Percentiles rank a stretch among this genome's conserved stretches.
Evolutionary conservation across 495 filamentous ascomycete species (phyloP).

Genomic region (Aspergillus indologenus): DNA sequence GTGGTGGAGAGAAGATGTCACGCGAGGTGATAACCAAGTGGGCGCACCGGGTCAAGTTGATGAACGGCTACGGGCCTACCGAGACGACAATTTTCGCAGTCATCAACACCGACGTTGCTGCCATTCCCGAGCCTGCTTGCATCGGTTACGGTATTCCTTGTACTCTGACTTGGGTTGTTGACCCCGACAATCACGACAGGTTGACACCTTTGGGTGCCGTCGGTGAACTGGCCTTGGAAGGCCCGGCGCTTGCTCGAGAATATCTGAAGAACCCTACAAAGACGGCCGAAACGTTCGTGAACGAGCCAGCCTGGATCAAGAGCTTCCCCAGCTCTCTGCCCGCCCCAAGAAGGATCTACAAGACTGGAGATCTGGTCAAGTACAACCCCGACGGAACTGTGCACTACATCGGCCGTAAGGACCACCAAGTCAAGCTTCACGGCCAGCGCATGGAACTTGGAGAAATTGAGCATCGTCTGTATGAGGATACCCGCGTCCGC

Average conservation of each 20-base stretch:
- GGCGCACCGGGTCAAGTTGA: constrained; percentile 45
- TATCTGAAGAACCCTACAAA: constrained; percentile 53
- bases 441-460: constrained; percentile 66
- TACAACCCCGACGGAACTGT: constrained; percentile 55
- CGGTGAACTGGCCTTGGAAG: constrained; percentile 53
- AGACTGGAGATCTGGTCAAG: constrained; percentile 50
- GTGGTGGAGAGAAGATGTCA: constrained; percentile 48
- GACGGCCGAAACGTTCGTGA: constrained; percentile 47
- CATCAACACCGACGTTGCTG: constrained; percentile 32
- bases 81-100: constrained; percentile 47
- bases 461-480: constrained; percentile 44
- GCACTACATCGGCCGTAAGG: constrained; percentile 56
- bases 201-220: constrained; percentile 51
- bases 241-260: constrained; percentile 46
- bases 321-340: constrained; percentile 22
- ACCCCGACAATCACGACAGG: constrained; percentile 44
- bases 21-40: constrained; percentile 52
- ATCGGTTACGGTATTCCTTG: constrained; percentile 49
- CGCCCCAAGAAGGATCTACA: constrained; percentile 39
- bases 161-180: constrained; percentile 54
- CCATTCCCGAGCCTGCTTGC: constrained; percentile 35
- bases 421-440: constrained; percentile 65
- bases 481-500: constrained; percentile 31
- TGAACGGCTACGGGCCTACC: constrained; percentile 61
- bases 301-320: constrained; percentile 34